Base-by-base conservation (phyloP, 805 yeast species). In the Myxozyma vanderwaltii region DNA sequence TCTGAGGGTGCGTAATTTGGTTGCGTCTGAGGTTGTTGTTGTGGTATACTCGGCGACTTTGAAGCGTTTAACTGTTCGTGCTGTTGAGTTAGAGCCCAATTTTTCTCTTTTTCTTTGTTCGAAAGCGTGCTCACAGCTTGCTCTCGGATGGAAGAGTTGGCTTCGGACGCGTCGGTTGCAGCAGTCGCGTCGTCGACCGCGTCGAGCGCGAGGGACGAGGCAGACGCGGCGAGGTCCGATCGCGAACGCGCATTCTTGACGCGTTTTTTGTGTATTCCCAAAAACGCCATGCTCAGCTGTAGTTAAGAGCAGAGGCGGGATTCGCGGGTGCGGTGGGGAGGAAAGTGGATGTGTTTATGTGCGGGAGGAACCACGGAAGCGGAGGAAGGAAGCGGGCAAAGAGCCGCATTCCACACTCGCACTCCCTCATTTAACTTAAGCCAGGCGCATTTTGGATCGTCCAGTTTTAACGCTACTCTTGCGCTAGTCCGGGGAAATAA, bases 321-420 rank as follows among this genome's bases (percentile, higher is more conserved):
- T n/a, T n/a, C n/a, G n/a, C n/a, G n/a, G n/a, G n/a, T n/a, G n/a
- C n/a, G n/a, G n/a, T n/a, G n/a, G n/a, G n/a, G n/a, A n/a, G n/a
- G n/a, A n/a, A 24, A 48, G 40, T 19, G 24, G 35, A n/a, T 36
- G 8, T 13, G 26, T 27, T 24, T 47, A 29, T 15, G 17, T 33
- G 7, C 31, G 38, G 10, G 49, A n/a, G 19, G 51, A 47, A 21
- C 17, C 4, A 31, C 24, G 24, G 36, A 27, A 36, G 31, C 10
- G 15, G 4, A 45, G 21, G 50, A 27, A 4, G 13, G 51, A 35
- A 31, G 38, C 21, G 29, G 27, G 54, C 13, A 40, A 27, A 21
- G 41, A 31, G 54, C 54, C 40, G 47, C 48, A 33, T 41, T 31
- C 48, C 54, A 21, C 39, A 36, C 53, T 15, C 53, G 17, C 45